Percentiles rank a stretch among this genome's conserved stretches.
These are phyloP conservation scores for Crithidia acanthocephali DNA, from an alignment of 208 protist genomes.

Conservation along the genomic window DNA sequence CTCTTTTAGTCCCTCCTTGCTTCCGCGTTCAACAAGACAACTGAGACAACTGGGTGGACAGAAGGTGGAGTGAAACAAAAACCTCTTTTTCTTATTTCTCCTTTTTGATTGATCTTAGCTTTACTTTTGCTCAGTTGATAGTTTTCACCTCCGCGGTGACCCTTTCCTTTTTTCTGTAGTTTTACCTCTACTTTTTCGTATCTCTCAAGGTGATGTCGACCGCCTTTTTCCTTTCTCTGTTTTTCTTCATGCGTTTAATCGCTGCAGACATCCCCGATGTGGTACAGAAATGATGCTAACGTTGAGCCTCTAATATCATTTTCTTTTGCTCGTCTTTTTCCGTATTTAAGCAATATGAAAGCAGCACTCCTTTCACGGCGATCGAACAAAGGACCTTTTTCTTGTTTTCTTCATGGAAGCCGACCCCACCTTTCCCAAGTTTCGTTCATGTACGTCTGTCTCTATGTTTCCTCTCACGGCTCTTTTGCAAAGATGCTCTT, in stretches of 20 bases:
- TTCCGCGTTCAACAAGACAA: slow-evolving; percentile 15
- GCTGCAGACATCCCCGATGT: slow-evolving; percentile 7
- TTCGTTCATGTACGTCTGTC: background rate
- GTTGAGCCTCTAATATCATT: slow-evolving; percentile 10
- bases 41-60: slow-evolving; percentile 2
- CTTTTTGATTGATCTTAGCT: background rate
- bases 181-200: slow-evolving; percentile 3
- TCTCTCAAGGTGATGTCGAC: background rate
- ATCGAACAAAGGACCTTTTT: background rate
- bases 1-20: slow-evolving; percentile 8
- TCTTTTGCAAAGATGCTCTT: background rate
- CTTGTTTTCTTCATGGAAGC: background rate
- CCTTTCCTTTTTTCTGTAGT: slow-evolving; percentile 1
- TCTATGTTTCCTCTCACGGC: background rate
- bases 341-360: background rate
- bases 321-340: background rate
- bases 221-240: background rate
- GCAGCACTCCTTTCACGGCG: background rate
- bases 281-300: slow-evolving; percentile 11
- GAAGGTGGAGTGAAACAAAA: slow-evolving; percentile 2
- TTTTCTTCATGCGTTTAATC: background rate
- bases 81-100: background rate
- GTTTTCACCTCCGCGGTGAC: background rate
- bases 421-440: background rate
- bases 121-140: slow-evolving; percentile 22